Percentiles rank a stretch among this genome's conserved stretches.
phyloP scores from a whole-genome alignment of 139 green algal genomes.

The Volvox africanus region DNA sequence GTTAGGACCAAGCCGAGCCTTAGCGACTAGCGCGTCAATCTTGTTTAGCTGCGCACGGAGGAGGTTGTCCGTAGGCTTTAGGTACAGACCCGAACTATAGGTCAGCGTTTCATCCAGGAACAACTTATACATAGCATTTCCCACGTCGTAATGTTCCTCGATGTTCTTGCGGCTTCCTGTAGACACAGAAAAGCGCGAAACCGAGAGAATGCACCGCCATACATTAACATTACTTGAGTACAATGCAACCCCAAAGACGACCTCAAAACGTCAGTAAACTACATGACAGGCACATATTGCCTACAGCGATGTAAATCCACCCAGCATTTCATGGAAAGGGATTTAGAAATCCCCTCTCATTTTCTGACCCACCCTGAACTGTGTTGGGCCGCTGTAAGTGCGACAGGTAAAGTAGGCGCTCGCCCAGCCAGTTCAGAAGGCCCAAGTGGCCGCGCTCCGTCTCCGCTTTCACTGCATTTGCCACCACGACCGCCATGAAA shows the following conservation, averaged over 20 bases:
- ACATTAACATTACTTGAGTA: background rate
- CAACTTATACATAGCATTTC: slow-evolving; percentile 93
- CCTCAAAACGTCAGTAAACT: background rate
- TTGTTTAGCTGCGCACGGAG: slow-evolving; percentile 80
- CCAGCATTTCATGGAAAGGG: too few species aligned
- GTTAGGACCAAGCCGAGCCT: slow-evolving; percentile 58
- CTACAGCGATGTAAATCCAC: too few species aligned
- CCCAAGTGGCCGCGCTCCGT: slow-evolving; percentile 74
- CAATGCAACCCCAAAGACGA: background rate
- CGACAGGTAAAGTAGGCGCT: slow-evolving; percentile 79
- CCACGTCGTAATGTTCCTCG: slow-evolving; percentile 97
- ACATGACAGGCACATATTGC: background rate
- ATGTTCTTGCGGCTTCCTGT: slow-evolving; percentile 91
- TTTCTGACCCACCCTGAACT: slow-evolving; percentile 55
- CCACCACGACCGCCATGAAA: slow-evolving; percentile 80
- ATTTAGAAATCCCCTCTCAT: too few species aligned
- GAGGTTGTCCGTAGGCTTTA: background rate
- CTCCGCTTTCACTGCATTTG: slow-evolving; percentile 70
- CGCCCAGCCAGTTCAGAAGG: slow-evolving; percentile 86
- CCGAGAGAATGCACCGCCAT: background rate
- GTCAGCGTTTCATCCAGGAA: slow-evolving; percentile 97
- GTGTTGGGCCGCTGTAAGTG: slow-evolving; percentile 90
- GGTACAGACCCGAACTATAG: slow-evolving; percentile 83
- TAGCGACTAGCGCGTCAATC: slow-evolving; percentile 87
- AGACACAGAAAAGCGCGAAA: too few species aligned